Percentiles rank a stretch among this genome's conserved stretches.
These are phyloP conservation scores for Pseudocohnilembus persalinus DNA, from an alignment of 169 alveolate species.

Conservation along the genomic window DNA sequence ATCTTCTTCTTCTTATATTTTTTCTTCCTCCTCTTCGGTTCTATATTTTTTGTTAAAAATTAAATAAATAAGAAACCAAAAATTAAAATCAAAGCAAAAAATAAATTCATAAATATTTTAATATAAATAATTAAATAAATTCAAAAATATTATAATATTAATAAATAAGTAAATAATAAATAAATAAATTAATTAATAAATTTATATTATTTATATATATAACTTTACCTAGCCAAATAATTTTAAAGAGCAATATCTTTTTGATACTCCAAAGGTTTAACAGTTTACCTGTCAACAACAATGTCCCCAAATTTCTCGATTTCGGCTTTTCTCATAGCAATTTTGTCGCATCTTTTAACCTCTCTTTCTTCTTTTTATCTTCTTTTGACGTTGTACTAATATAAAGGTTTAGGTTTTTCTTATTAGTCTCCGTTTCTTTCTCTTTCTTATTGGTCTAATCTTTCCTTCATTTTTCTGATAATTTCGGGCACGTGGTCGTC, in stretches of 20 bases:
- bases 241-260: conserved; percentile 21
- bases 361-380: neutral
- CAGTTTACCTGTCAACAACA: neutral
- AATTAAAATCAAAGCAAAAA: no score
- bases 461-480: neutral
- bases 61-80: no score
- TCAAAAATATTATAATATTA: no score
- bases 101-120: no score
- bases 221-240: neutral
- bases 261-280: neutral
- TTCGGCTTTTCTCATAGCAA: neutral
- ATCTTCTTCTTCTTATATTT: neutral
- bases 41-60: neutral
- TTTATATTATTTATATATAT: no score
- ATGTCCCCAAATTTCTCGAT: neutral
- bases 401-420: neutral
- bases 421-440: neutral
- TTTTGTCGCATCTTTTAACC: neutral
- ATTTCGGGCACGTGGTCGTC: no score
- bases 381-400: neutral
- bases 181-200: no score
- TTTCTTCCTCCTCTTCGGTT: conserved; percentile 2
- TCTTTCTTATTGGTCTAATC: neutral
- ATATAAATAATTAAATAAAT: no score
- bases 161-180: no score